These are phyloP conservation scores for Kazachstania sp. DNA, from an alignment of 1,139 yeast species.

Conservation along the genomic window DNA sequence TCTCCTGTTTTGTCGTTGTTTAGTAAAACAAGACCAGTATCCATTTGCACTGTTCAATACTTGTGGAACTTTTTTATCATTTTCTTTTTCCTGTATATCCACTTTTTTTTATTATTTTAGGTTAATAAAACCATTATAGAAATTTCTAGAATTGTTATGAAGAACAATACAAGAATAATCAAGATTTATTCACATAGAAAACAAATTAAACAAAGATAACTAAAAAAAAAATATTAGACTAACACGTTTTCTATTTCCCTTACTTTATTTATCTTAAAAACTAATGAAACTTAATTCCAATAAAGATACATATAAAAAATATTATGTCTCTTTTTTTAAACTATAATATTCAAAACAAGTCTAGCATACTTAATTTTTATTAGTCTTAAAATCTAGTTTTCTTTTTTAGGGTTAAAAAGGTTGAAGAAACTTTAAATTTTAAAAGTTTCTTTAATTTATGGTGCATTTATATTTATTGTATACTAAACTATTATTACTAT, in stretches of 20 bases:
- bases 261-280: not conserved
- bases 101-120: constrained; percentile 1
- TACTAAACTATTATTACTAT: constrained; percentile 3
- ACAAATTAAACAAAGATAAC: not conserved
- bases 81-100: constrained; percentile 3
- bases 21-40: constrained; percentile 1
- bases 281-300: not conserved
- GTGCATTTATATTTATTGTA: constrained; percentile 5
- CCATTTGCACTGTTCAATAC: constrained; percentile 3
- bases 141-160: constrained; percentile 3
- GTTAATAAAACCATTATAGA: constrained; percentile 3
- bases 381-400: not conserved
- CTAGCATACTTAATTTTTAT: constrained; percentile 3
- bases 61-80: constrained; percentile 1
- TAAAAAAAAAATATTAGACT: not conserved
- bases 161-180: constrained; percentile 1
- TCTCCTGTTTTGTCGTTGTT: constrained; percentile 1
- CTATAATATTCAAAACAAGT: constrained; percentile 3
- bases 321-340: not conserved
- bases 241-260: not conserved
- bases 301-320: not conserved
- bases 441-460: constrained; percentile 4
- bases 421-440: constrained; percentile 2
- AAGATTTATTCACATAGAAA: not conserved
- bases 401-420: constrained; percentile 3